phyloP scores from a whole-genome alignment of 2,329 filamentous ascomycete genomes.

The Penicillium brevicompactum region DNA sequence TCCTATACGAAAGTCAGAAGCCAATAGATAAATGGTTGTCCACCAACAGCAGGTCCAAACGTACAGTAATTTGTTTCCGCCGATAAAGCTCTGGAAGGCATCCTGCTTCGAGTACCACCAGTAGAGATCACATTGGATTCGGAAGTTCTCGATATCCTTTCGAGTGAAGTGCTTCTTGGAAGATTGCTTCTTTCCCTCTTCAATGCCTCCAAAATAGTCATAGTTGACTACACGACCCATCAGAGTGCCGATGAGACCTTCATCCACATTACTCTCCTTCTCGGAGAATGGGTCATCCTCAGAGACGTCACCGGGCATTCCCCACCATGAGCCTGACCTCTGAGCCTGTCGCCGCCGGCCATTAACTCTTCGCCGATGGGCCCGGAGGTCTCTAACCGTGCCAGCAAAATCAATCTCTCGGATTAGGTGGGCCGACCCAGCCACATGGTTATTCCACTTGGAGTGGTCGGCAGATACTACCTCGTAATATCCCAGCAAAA shows the following conservation, averaged over 20 bases:
- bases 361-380: conserved; percentile 57
- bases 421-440: conserved; percentile 79
- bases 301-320: conserved; percentile 31
- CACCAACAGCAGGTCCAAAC: conserved; percentile 38
- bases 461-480: conserved; percentile 92
- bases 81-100: conserved; percentile 84
- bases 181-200: conserved; percentile 28
- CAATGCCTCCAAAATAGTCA: conserved; percentile 58
- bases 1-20: conserved; percentile 53
- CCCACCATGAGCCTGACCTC: conserved; percentile 29
- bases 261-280: conserved; percentile 54
- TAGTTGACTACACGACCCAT: conserved; percentile 61
- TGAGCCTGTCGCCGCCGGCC: conserved; percentile 34
- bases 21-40: background rate
- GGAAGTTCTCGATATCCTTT: conserved; percentile 75
- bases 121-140: conserved; percentile 80
- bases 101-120: conserved; percentile 99
- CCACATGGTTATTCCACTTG: conserved; percentile 92
- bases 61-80: conserved; percentile 82
- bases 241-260: conserved; percentile 59
- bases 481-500: conserved; percentile 88
- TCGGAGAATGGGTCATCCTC: conserved; percentile 47
- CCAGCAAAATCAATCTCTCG: conserved; percentile 77
- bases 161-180: conserved; percentile 42
- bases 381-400: conserved; percentile 71